phyloP scores from a whole-genome alignment of 768 basidiomycete species.

The Podaxis sp. region DNA sequence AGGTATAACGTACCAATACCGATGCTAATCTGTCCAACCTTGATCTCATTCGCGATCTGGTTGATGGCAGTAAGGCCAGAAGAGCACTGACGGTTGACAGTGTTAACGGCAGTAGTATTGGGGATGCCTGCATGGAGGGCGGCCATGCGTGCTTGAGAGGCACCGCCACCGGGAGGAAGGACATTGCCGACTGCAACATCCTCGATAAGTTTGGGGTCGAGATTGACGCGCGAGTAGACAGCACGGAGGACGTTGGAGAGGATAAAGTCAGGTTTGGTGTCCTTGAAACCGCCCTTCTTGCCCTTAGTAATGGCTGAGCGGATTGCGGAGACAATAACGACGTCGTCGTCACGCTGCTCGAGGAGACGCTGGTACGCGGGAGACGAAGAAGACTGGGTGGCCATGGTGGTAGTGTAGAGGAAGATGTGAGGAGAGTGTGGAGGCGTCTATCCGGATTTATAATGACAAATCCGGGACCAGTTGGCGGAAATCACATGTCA shows the following conservation, averaged over 20 bases:
- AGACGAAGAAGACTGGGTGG: constrained; percentile 26
- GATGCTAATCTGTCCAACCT: constrained; percentile 77
- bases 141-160: constrained; percentile 80
- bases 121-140: constrained; percentile 85
- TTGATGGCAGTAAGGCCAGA: constrained; percentile 80
- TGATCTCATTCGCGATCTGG: constrained; percentile 79
- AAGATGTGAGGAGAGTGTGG: constrained; percentile 12
- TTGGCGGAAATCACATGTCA: constrained; percentile 8
- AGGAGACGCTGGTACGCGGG: constrained; percentile 57
- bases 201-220: constrained; percentile 81
- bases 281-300: constrained; percentile 87
- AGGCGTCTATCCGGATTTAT: constrained; percentile 3
- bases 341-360: constrained; percentile 75
- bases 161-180: constrained; percentile 82
- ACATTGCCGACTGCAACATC: constrained; percentile 88
- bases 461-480: neutral
- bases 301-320: constrained; percentile 91
- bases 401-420: constrained; percentile 23
- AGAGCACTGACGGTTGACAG: constrained; percentile 89
- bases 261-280: constrained; percentile 80
- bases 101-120: constrained; percentile 65
- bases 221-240: constrained; percentile 58
- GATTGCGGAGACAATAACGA: constrained; percentile 86
- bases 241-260: constrained; percentile 74
- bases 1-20: constrained; percentile 64